Evolutionary conservation across 345 rosid genomes (phyloP).

Genomic region (Eucalyptus pauciflora): DNA sequence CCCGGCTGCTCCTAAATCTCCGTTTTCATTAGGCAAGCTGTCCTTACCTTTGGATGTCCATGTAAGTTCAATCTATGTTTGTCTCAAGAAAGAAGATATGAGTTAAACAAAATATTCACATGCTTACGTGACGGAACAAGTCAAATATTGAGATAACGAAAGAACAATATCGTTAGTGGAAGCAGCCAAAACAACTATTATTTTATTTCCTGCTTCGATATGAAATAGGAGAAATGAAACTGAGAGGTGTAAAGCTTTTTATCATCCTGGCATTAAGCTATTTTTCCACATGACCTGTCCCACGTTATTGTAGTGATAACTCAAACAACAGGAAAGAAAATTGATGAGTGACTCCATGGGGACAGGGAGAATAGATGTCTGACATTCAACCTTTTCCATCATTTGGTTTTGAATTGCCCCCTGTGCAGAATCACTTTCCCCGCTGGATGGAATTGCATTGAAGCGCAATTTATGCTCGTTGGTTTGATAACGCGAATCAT

Average conservation of each 20-base stretch:
- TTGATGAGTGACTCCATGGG: not conserved
- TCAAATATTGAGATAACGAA: not conserved
- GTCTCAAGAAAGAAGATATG: constrained; percentile 8
- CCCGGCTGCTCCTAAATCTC: constrained; percentile 74
- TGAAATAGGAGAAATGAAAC: not conserved
- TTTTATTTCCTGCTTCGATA: not conserved
- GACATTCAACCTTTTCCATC: constrained; percentile 59
- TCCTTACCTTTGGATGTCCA: constrained; percentile 92
- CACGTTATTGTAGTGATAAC: not conserved
- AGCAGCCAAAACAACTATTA: not conserved
- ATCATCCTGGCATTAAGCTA: not conserved
- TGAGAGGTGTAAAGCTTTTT: not conserved
- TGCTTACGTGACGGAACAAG: not conserved
- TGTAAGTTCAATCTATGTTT: constrained; percentile 88
- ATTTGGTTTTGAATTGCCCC: constrained; percentile 22
- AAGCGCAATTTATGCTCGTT: constrained; percentile 65
- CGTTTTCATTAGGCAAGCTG: constrained; percentile 76
- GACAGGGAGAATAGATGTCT: not conserved
- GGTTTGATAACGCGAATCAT: constrained; percentile 12
- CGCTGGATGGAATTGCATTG: constrained; percentile 66
- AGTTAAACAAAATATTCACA: not conserved
- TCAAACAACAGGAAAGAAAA: not conserved
- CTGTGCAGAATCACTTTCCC: constrained; percentile 19
- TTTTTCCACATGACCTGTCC: not conserved
- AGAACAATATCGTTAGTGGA: not conserved